Percentiles rank a stretch among this genome's conserved stretches.
Conservation (phyloP, 345 rosid genomes). For the Xanthoceras sorbifolium region DNA sequence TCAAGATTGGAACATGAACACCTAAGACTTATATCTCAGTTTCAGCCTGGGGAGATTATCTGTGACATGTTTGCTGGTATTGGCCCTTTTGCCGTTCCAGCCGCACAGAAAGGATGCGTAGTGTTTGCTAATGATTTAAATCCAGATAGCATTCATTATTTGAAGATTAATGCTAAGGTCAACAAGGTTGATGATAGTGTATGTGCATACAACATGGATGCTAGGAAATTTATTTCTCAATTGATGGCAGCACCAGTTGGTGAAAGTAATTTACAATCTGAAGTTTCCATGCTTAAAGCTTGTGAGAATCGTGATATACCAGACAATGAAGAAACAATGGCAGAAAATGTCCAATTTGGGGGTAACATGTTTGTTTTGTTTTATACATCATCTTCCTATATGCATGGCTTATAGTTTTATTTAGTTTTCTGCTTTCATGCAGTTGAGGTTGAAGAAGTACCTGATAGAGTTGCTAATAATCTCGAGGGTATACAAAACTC, state of each 20-base stretch:
- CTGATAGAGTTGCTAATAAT: slow-evolving; percentile 21
- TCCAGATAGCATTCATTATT: slow-evolving; percentile 72
- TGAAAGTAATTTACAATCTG: slow-evolving; percentile 37
- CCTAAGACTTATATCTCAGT: slow-evolving; percentile 69
- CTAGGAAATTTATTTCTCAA: slow-evolving; percentile 69
- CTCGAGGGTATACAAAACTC: slow-evolving; percentile 27
- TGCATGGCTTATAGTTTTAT: slow-evolving; percentile 7
- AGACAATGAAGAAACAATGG: slow-evolving; percentile 21
- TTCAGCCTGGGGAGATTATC: slow-evolving; percentile 74
- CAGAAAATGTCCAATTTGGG: slow-evolving; percentile 16
- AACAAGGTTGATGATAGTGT: slow-evolving; percentile 76
- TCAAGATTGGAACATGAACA: slow-evolving; percentile 97
- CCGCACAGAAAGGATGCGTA: slow-evolving; percentile 86
- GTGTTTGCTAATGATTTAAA: slow-evolving; percentile 92
- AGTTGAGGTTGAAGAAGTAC: slow-evolving; percentile 39
- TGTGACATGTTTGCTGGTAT: slow-evolving; percentile 98
- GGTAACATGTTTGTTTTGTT: slow-evolving; percentile 42
- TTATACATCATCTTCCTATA: slow-evolving; percentile 6
- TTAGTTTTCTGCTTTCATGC: slow-evolving; percentile 12
- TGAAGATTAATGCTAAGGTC: slow-evolving; percentile 80
- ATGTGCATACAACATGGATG: slow-evolving; percentile 81
- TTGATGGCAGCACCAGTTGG: slow-evolving; percentile 52
- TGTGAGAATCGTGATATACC: slow-evolving; percentile 24
- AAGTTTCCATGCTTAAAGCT: slow-evolving; percentile 33
- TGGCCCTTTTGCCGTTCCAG: slow-evolving; percentile 96